A percentile compares a stretch with the other conserved stretches of the same genome.
phyloP scores from a whole-genome alignment of 2,329 filamentous ascomycete species.

The Epichloe sibirici region DNA sequence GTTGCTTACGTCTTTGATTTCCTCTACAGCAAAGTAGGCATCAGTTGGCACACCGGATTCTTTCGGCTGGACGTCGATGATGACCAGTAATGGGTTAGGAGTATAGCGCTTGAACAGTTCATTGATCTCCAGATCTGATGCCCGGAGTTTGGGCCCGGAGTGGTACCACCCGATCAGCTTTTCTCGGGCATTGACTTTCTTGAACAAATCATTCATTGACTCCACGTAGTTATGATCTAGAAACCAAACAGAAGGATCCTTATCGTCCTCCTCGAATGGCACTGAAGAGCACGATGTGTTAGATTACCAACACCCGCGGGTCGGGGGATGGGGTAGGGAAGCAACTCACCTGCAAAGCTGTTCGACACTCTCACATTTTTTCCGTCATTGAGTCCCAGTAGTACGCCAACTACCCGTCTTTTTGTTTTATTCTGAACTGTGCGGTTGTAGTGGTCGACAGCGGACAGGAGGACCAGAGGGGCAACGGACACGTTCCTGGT shows the following conservation, averaged over 20 bases:
- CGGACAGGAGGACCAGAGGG: constrained; percentile 92
- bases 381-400: constrained; percentile 91
- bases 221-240: constrained; percentile 99
- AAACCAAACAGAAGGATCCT: constrained; percentile 98
- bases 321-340: neutral
- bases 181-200: constrained; percentile 97
- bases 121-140: constrained; percentile 97
- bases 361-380: constrained; percentile 96
- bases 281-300: constrained; percentile 39
- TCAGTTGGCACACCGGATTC: constrained; percentile 96
- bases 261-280: constrained; percentile 97
- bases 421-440: constrained; percentile 75
- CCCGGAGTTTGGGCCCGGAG: constrained; percentile 90
- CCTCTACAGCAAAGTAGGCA: constrained; percentile 97
- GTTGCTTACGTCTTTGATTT: constrained; percentile 91
- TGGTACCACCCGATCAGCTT: constrained; percentile 99
- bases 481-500: constrained; percentile 93
- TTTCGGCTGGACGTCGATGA: constrained; percentile 97
- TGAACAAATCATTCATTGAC: constrained; percentile 99
- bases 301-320: constrained; percentile 6
- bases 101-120: constrained; percentile 99
- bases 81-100: constrained; percentile 88
- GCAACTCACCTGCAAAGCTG: constrained; percentile 76
- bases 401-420: constrained; percentile 83
- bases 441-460: constrained; percentile 95